These are phyloP conservation scores for Leishmania martiniquensis DNA, from an alignment of 208 protist genomes.

Conservation along the genomic window DNA sequence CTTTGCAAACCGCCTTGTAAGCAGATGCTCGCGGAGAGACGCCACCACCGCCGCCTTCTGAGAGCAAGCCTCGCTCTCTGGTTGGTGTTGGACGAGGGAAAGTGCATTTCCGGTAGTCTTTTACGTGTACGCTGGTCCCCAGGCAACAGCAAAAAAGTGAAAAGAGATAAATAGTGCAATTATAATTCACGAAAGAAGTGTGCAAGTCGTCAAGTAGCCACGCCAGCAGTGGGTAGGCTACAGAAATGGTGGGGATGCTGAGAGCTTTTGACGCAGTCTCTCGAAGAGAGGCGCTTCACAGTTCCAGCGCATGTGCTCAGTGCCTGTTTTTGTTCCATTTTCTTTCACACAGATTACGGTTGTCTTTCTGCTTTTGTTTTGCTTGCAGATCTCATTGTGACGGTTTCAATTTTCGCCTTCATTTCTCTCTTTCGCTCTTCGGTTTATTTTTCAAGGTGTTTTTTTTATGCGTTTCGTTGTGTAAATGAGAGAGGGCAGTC, in stretches of 20 bases:
- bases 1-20: background rate
- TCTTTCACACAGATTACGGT: background rate
- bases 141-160: background rate
- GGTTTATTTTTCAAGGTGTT: background rate
- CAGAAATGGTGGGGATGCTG: background rate
- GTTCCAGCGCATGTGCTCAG: background rate
- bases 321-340: background rate
- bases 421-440: too few relatives aligned
- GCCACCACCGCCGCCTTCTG: background rate
- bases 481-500: background rate
- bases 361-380: background rate
- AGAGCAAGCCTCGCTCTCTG: background rate
- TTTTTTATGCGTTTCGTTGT: too few relatives aligned
- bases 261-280: background rate
- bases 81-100: background rate
- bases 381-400: background rate
- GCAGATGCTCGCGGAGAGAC: background rate
- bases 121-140: too few relatives aligned
- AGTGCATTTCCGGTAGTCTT: background rate
- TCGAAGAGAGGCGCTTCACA: background rate
- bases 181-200: background rate
- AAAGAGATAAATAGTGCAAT: background rate
- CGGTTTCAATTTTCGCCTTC: too few relatives aligned
- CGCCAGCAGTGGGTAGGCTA: background rate
- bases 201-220: background rate